Base-by-base conservation (phyloP, 2,329 filamentous ascomycete genomes). In the Aphanocladium album region DNA sequence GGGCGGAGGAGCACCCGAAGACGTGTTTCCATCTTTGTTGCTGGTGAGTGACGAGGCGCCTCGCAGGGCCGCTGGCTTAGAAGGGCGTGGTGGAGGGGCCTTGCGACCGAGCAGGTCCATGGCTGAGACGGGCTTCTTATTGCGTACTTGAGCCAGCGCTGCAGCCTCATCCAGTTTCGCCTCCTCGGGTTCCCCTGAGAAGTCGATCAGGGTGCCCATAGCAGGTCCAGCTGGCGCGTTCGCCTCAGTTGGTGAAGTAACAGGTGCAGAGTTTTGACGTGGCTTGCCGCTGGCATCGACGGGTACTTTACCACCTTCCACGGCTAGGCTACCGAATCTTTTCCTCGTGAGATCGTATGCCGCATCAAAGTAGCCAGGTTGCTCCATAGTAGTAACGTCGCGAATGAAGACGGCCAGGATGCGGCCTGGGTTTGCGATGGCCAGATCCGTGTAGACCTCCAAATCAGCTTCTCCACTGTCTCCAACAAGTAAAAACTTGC, bases 401-500 rank as follows among this genome's bases (percentile, higher is more conserved):
- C 96, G 85, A 65, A 99, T 98, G 73, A 98, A 98, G 7, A 99
- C 85, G 0, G 87, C 95, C 33, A 92, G 78, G 2, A 99, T 87
- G 30, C 90, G 85, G 0, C 90, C 89, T 0, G 93, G 93, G 67
- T 98, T 88, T 2, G 90, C 86, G 37, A 93, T 70, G 0, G 89
- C 93, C n/a, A 96, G 83, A 64, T 99, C 95, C 0, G 93, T 97
- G 70, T 99, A 99, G 0, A 98, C 92, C 72, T 99, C 96, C 3
- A 99, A 79, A 74, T 99, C 96, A 8, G 93, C 95, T 74, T 99
- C 95, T 41, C 96, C 95, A 67, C 93, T 97, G 71, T 99, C 95
- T 9, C 95, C 95, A 11, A 98, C 89, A 2, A 99, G 81, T 2
- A 99, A 84, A 69, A 99, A 99, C 67, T 86, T 91, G 49, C 95